phyloP scores from a whole-genome alignment of 495 filamentous ascomycete genomes.

The Jackrogersella minutella region DNA sequence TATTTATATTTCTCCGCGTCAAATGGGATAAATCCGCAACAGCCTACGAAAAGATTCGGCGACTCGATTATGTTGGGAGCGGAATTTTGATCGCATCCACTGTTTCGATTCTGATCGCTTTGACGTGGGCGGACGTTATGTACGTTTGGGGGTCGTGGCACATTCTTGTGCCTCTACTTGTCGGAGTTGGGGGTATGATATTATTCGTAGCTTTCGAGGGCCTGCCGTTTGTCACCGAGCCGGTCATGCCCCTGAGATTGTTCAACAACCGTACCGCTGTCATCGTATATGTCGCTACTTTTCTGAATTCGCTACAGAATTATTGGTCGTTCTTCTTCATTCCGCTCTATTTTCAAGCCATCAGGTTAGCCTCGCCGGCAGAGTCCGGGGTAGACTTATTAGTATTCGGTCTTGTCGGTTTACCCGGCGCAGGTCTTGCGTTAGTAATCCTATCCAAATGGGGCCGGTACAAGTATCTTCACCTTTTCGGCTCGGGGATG shows the following conservation, averaged over 20 bases:
- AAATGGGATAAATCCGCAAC: conserved; percentile 35
- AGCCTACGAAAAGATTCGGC: conserved; percentile 19
- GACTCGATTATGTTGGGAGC: conserved; percentile 47
- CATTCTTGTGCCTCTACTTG: conserved; percentile 42
- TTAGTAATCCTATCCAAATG: conserved; percentile 49
- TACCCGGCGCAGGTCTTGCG: conserved; percentile 46
- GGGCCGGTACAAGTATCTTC: conserved; percentile 58
- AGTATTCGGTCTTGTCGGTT: conserved; percentile 44
- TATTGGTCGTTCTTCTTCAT: conserved; percentile 56
- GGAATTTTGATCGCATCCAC: conserved; percentile 41
- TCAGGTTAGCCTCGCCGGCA: conserved; percentile 41
- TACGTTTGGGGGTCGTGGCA: conserved; percentile 45
- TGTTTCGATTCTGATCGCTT: conserved; percentile 42
- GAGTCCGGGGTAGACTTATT: conserved; percentile 52
- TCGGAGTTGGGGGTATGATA: conserved; percentile 37
- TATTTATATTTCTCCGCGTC: conserved; percentile 46
- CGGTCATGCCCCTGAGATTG: conserved; percentile 42
- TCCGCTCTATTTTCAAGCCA: conserved; percentile 59
- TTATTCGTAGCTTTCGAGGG: conserved; percentile 39
- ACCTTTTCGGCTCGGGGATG: conserved; percentile 49
- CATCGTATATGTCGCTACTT: conserved; percentile 36
- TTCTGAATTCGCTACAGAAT: conserved; percentile 33
- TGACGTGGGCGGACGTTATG: conserved; percentile 35
- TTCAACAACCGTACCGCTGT: conserved; percentile 44
- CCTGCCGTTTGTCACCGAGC: conserved; percentile 29